A percentile compares a stretch with the other conserved stretches of the same genome.
Conservation (phyloP, 352 stramenopile species). For the Pythium phragmiticola region DNA sequence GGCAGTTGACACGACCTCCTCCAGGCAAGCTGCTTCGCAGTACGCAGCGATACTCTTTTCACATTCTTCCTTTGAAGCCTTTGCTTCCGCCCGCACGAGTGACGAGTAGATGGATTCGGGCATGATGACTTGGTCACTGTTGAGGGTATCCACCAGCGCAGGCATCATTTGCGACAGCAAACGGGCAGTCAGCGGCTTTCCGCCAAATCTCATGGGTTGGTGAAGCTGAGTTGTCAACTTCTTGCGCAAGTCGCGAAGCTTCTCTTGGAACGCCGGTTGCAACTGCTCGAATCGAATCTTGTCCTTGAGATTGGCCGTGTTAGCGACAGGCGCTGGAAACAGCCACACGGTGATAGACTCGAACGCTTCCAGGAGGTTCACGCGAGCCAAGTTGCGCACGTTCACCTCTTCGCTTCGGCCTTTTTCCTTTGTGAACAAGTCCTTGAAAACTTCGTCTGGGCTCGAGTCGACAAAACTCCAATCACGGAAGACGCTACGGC, state of each 20-base stretch:
- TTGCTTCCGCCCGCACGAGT: conserved; percentile 77
- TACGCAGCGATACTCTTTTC: conserved; percentile 62
- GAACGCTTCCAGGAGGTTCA: conserved; percentile 77
- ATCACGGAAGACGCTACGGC: conserved; percentile 77
- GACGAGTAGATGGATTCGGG: conserved; percentile 88
- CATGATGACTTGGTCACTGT: conserved; percentile 88
- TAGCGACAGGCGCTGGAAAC: conserved; percentile 75
- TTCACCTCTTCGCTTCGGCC: conserved; percentile 78
- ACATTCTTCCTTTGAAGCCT: conserved; percentile 54
- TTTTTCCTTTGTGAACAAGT: conserved; percentile 84
- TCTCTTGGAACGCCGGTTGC: conserved; percentile 71
- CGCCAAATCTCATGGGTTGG: conserved; percentile 75
- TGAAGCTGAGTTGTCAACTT: conserved; percentile 68
- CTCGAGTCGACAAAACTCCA: conserved; percentile 88
- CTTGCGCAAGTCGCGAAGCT: conserved; percentile 72
- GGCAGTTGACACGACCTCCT: conserved; percentile 58
- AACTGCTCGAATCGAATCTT: conserved; percentile 87
- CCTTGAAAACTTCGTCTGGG: conserved; percentile 72
- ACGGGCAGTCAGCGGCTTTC: conserved; percentile 65
- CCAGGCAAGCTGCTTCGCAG: conserved; percentile 58
- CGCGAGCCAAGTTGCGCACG: conserved; percentile 71
- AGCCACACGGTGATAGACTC: conserved; percentile 88
- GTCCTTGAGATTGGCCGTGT: conserved; percentile 74
- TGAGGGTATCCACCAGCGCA: conserved; percentile 72
- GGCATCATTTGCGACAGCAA: conserved; percentile 80